Evolutionary conservation across 768 basidiomycete species (phyloP).

Genomic region (Amanita pallidorosea): DNA sequence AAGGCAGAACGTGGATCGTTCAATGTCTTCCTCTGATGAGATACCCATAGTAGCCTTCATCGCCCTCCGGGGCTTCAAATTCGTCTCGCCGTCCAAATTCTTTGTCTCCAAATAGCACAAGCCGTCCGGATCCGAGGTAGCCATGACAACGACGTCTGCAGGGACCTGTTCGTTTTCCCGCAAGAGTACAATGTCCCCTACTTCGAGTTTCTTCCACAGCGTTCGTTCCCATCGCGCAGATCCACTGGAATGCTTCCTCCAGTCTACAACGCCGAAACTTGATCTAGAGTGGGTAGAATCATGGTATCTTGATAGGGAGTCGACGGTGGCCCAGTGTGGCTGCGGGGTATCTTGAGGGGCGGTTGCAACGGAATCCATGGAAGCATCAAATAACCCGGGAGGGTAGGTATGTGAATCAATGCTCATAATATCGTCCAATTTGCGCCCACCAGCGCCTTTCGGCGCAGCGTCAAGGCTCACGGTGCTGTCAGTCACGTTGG

Average conservation of each 20-base stretch:
- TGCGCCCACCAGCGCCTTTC: conserved; percentile 35
- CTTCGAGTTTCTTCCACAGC: conserved; percentile 97
- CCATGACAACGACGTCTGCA: conserved; percentile 87
- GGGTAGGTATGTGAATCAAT: conserved; percentile 59
- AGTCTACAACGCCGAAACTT: conserved; percentile 73
- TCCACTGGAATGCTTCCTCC: conserved; percentile 54
- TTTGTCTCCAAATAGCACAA: conserved; percentile 97
- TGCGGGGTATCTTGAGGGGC: conserved; percentile 9
- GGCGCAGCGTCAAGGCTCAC: conserved; percentile 30
- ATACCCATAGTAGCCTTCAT: conserved; percentile 69
- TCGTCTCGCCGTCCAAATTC: conserved; percentile 96
- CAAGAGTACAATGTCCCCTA: conserved; percentile 89
- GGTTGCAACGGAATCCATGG: conserved; percentile 20
- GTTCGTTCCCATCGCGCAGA: conserved; percentile 89
- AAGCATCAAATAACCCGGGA: conserved; percentile 28
- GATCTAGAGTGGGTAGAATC: conserved; percentile 46
- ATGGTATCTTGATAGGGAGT: conserved; percentile 40
- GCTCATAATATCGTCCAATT: conserved; percentile 60
- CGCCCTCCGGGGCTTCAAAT: conserved; percentile 79
- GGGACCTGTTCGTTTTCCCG: conserved; percentile 94
- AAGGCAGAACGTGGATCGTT: conserved; percentile 76
- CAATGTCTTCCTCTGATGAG: conserved; percentile 80
- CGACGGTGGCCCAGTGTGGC: conserved; percentile 25
- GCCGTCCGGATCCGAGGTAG: conserved; percentile 85
- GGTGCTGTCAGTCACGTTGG: conserved; percentile 18